A percentile compares a stretch with the other conserved stretches of the same genome.
Conservation (phyloP, 2,329 filamentous ascomycete species). For the Neonectria magnoliae region DNA sequence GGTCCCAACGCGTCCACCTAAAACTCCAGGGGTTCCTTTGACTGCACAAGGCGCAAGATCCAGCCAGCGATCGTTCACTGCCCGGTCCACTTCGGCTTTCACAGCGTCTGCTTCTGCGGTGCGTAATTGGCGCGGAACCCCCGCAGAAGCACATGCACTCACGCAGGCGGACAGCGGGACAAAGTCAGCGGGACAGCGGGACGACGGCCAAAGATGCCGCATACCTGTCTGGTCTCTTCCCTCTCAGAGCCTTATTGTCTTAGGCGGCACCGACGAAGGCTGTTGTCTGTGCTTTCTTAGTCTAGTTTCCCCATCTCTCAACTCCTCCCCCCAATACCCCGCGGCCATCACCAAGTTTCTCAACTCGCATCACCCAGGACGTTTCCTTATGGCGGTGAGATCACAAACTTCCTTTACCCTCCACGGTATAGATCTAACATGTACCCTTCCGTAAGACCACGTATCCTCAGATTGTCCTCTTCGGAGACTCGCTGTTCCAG, state of each 20-base stretch:
- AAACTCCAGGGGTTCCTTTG: background rate
- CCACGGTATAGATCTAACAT: background rate
- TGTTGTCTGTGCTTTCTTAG: constrained; percentile 11
- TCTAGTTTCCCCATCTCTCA: background rate
- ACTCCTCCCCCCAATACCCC: constrained; percentile 7
- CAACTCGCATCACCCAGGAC: background rate
- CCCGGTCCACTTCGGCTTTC: constrained; percentile 21
- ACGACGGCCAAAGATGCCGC: constrained; percentile 24
- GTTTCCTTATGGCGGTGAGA: constrained; percentile 37
- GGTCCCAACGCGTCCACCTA: background rate
- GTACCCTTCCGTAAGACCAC: constrained; percentile 51
- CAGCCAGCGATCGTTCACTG: background rate
- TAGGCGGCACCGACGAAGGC: constrained; percentile 17
- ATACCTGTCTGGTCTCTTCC: constrained; percentile 10
- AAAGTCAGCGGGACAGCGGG: constrained; percentile 15
- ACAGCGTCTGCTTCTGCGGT: constrained; percentile 4
- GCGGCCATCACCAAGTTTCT: background rate
- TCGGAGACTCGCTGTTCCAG: constrained; percentile 92
- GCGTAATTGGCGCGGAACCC: constrained; percentile 37
- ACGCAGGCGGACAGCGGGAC: constrained; percentile 32
- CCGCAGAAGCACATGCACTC: constrained; percentile 28
- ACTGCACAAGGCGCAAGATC: background rate
- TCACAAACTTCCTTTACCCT: background rate
- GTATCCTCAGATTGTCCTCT: constrained; percentile 81
- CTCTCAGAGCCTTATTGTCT: constrained; percentile 15